Base-by-base conservation (phyloP, 768 basidiomycete genomes). In the Chalciporus pseudorubinellus region DNA sequence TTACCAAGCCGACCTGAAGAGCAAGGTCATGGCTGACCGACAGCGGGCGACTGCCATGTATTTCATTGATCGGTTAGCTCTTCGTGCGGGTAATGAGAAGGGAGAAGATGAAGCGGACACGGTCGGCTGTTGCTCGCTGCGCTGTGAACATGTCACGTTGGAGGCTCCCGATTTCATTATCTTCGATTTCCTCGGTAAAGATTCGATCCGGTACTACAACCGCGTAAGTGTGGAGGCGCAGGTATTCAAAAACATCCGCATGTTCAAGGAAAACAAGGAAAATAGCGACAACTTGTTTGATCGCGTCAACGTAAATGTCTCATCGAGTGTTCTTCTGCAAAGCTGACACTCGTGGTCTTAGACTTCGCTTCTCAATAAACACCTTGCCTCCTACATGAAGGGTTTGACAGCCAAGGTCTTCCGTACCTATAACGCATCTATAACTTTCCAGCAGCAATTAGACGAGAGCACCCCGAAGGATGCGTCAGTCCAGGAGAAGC, bases 11-110 rank as follows among this genome's bases (percentile, higher is more conserved):
- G 92, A 97, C 51, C 74, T 98, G 49, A 91, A 82, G 72, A 85
- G 80, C 46, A 98, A 97, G 70, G 82, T 93, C 52, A 98, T 93
- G 89, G 89, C 86, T 10, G 88, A 92, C 57, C 86, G 97, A 29
- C 95, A 98, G 71, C 86, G 95, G 21, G 97, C 97, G n/a, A 98
- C 95, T 1, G 90, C 97, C 14, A 90, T 99, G 87, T 99, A 99
- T 70, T 92, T 99, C 73, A 98, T 99, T 63, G 97, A 99, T 72
- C 84, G 84, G 64, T 80, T 98, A 31, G 97, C 97, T 31, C 88
- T 99, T 68, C 91, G 97, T 79, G 95, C 95, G 42, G 97, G 97
- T 57, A 98, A 98, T 72, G 97, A 99, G 75, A 99, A 99, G 71
- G 97, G 95, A 39, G 97, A 98, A 63, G 97, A 99, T 59, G 97